Evolutionary conservation across 352 stramenopile species (phyloP).

Genomic region (Peronospora farinosa): DNA sequence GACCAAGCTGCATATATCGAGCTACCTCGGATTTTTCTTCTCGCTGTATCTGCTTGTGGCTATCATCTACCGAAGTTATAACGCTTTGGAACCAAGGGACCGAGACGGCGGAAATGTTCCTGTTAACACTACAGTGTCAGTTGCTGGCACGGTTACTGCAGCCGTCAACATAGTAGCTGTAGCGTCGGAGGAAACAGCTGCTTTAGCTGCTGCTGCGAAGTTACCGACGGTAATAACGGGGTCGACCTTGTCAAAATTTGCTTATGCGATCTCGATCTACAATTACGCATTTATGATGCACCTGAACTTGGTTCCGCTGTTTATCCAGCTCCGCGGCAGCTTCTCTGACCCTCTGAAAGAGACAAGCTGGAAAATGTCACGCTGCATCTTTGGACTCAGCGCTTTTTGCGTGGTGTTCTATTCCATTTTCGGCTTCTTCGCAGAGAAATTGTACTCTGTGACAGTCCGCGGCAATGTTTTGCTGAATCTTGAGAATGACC

Average conservation of each 20-base stretch:
- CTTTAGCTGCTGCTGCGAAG: slow-evolving; percentile 13
- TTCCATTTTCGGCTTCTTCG: slow-evolving; percentile 42
- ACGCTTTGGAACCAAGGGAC: slow-evolving; percentile 15
- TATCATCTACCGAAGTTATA: slow-evolving; percentile 49
- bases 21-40: slow-evolving; percentile 62
- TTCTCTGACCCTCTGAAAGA: slow-evolving; percentile 45
- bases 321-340: slow-evolving; percentile 57
- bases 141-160: slow-evolving; percentile 7
- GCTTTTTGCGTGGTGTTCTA: slow-evolving; percentile 62
- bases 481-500: slow-evolving; percentile 69
- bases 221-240: slow-evolving; percentile 31
- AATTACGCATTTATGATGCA: slow-evolving; percentile 86
- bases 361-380: slow-evolving; percentile 46
- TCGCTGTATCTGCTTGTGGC: slow-evolving; percentile 56
- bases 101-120: slow-evolving; percentile 4
- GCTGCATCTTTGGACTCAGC: slow-evolving; percentile 43
- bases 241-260: slow-evolving; percentile 34
- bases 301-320: slow-evolving; percentile 71
- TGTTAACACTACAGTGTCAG: slow-evolving; percentile 5
- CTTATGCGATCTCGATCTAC: slow-evolving; percentile 66
- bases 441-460: slow-evolving; percentile 48
- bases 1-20: slow-evolving; percentile 58
- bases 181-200: slow-evolving; percentile 7
- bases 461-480: slow-evolving; percentile 67
- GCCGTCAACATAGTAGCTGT: slow-evolving; percentile 16